Evolutionary conservation across 768 basidiomycete genomes (phyloP).

Genomic region (Baorangia bicolor): DNA sequence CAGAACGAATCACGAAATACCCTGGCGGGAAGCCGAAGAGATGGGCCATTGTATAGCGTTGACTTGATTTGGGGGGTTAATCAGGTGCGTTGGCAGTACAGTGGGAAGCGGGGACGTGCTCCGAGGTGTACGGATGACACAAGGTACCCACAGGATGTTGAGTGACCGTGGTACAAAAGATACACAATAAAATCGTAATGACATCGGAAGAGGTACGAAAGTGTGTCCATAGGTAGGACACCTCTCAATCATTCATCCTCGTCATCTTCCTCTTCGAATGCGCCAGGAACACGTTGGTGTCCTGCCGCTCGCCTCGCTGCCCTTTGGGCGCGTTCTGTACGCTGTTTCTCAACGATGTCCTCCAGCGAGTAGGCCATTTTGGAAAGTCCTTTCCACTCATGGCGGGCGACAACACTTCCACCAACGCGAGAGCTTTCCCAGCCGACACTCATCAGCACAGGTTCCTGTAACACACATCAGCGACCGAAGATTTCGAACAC

Average conservation of each 20-base stretch:
- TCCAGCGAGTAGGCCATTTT: constrained; percentile 68
- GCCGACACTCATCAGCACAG: constrained; percentile 87
- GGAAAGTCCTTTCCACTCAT: constrained; percentile 93
- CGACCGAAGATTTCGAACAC: neutral
- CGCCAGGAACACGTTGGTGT: constrained; percentile 26
- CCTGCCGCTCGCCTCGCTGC: constrained; percentile 8
- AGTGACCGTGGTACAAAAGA: neutral
- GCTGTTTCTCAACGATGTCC: constrained; percentile 67
- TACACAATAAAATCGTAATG: neutral
- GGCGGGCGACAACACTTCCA: constrained; percentile 81
- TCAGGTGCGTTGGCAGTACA: neutral
- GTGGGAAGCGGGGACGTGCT: neutral
- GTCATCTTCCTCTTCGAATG: constrained; percentile 25
- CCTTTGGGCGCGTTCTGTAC: constrained; percentile 33
- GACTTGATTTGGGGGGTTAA: neutral
- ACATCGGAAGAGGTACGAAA: neutral
- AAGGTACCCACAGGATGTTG: no score
- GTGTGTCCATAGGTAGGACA: neutral
- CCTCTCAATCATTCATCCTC: constrained; percentile 12
- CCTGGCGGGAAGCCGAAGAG: constrained; percentile 38
- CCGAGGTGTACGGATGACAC: neutral
- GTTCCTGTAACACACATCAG: constrained; percentile 51
- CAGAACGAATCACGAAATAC: constrained; percentile 40
- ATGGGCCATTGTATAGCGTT: constrained; percentile 17
- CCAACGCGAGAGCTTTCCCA: constrained; percentile 65